These are phyloP conservation scores for Lojkania enalia DNA, from an alignment of 2,329 filamentous ascomycete species.

Conservation along the genomic window DNA sequence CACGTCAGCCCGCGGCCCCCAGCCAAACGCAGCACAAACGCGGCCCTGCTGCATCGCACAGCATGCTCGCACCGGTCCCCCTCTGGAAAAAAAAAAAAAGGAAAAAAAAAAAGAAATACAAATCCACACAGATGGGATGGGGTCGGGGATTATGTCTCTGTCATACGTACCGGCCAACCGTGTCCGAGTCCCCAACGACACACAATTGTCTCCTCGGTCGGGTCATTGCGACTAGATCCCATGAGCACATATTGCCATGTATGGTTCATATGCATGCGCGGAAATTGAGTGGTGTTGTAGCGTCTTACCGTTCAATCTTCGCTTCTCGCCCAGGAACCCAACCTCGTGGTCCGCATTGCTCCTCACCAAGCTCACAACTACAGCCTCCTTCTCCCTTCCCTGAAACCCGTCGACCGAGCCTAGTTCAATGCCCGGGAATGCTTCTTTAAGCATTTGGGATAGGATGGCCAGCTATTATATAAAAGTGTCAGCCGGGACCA, in stretches of 20 bases:
- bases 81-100: no score
- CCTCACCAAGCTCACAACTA: slow-evolving; percentile 89
- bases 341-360: slow-evolving; percentile 88
- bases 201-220: slow-evolving; percentile 87
- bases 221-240: slow-evolving; percentile 83
- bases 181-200: slow-evolving; percentile 92
- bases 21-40: slow-evolving; percentile 11
- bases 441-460: slow-evolving; percentile 74
- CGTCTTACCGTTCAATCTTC: slow-evolving; percentile 81
- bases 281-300: slow-evolving; percentile 13
- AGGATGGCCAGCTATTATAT: slow-evolving; percentile 69
- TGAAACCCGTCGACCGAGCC: slow-evolving; percentile 98
- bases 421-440: slow-evolving; percentile 84
- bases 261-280: slow-evolving; percentile 7
- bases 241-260: slow-evolving; percentile 12
- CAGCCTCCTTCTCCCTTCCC: slow-evolving; percentile 93
- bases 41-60: slow-evolving; percentile 9
- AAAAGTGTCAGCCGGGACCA: slow-evolving; percentile 19
- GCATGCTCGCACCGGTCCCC: slow-evolving; percentile 18
- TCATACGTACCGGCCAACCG: slow-evolving; percentile 76
- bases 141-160: not conserved
- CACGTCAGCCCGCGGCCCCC: slow-evolving; percentile 11
- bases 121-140: not conserved
- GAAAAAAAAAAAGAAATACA: not conserved
- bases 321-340: slow-evolving; percentile 89